Evolutionary conservation across 2,329 filamentous ascomycete genomes (phyloP), one percentile per base, ranked within the genome.

Genomic region (Didymella exigua): DNA sequence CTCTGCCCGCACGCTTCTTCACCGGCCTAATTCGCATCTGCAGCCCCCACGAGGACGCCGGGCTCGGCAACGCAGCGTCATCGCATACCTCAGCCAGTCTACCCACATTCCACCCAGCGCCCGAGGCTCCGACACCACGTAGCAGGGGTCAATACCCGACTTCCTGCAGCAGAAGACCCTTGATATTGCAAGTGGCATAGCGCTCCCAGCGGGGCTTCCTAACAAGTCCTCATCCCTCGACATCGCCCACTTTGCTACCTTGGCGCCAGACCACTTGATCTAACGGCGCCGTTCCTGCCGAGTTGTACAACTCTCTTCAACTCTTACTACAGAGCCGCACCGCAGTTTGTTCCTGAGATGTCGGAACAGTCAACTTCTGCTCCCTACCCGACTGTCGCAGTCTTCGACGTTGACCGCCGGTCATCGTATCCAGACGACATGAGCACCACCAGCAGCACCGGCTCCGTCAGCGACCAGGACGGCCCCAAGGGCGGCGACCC

Each of bases 401-500:
- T 66, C 45, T 59, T 56, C 58, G 46, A 55, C 52, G 52, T 50
- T 45, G 52, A 55, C 36, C 52, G 52, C 36, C 52, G 52, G 46
- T 55, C 50, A 31, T 70, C 67, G 29, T 71, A 71, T 49, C 61
- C 67, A 53, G 72, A 74, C 69, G 65, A 72, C 65, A 75, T 74
- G 71, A 72, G 69, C 56, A 70, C 71, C 19, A 65, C 69, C 46
- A 73, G 70, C 45, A 82, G 79, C 21, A 78, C 77, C 21, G 75
- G 76, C 24, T 81, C 79, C 37, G 76, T 78, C 63, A 72, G 67
- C 59, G 67, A 69, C 38, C 56, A 58, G 41, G 71, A 73, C 59
- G 65, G 67, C 50, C 70, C 72, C 63, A 65, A 68, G 41, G 34
- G 60, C 43, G 77, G 75, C 50, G 81, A 83, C 71, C 75, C 76